Percentiles rank a stretch among this genome's conserved stretches.
Conservation (phyloP, 805 yeast genomes). For the Maudiozyma turicensis region DNA sequence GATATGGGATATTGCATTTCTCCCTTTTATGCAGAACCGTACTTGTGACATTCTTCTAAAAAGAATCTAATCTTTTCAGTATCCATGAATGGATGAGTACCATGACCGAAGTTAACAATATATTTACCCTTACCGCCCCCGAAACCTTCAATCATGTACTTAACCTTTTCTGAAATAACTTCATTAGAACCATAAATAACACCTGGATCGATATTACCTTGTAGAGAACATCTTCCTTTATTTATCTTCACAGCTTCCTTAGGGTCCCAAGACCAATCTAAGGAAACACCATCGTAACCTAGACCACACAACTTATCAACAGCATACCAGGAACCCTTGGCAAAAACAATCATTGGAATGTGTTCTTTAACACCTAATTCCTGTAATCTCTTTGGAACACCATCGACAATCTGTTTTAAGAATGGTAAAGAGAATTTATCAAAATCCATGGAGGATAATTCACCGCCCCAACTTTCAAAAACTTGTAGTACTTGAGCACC, state of each 20-base stretch:
- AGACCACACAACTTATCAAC: constrained; percentile 71
- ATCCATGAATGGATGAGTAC: constrained; percentile 96
- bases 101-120: constrained; percentile 94
- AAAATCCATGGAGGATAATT: constrained; percentile 84
- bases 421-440: constrained; percentile 84
- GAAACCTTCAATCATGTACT: constrained; percentile 80
- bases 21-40: constrained; percentile 41
- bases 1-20: neutral
- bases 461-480: constrained; percentile 98
- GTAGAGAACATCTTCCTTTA: constrained; percentile 71
- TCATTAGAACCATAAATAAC: constrained; percentile 84
- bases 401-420: constrained; percentile 60
- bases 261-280: constrained; percentile 88
- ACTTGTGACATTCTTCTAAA: constrained; percentile 75
- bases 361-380: constrained; percentile 63
- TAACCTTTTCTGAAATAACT: constrained; percentile 68
- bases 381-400: constrained; percentile 55
- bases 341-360: constrained; percentile 83
- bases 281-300: constrained; percentile 80
- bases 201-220: constrained; percentile 96
- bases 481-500: constrained; percentile 98
- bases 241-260: constrained; percentile 69
- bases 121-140: constrained; percentile 91
- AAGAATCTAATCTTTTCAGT: constrained; percentile 83
- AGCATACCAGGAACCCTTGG: constrained; percentile 97